Base-by-base conservation (phyloP, 768 basidiomycete genomes). In the Paxillus rubicundulus region DNA sequence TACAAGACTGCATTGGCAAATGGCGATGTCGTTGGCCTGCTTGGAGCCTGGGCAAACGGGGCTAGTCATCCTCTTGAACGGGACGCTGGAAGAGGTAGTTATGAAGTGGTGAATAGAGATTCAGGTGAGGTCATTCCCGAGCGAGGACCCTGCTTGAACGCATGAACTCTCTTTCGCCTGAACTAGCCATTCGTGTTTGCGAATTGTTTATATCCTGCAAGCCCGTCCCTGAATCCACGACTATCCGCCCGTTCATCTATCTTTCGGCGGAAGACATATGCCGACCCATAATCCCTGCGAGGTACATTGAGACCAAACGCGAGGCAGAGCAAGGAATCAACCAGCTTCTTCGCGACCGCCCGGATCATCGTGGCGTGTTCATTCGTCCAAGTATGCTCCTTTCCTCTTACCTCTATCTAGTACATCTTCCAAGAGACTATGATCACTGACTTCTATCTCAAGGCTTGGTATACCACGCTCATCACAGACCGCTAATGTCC, bases 381-480 rank as follows among this genome's bases (percentile, higher is more conserved):
- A 79, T 98, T 58, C 80, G 97, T 53, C 96, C 97, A 33, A 91
- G 96, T 98, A 68, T 62, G 89, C 73, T 21, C 38, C 43, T 45
- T 56, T 39, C 37, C 39, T 49, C 41, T 39, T 41, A 41, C 55
- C 41, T 38, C 47, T 49, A 27, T 33, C 28, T 47, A 50, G 54
- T 60, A 32, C 47, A 51, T 53, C 53, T 49, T 49, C 51, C 54
- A 27, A 27, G 13, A 50, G 14, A 30, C 21, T 46, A 54, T 41
- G 55, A 53, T 58, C 56, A 55, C 55, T 55, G 51, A 41, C 44
- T 37, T 44, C 39, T 42, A 27, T 45, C 48, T 42, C 46, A 67
- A 93, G 97, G 95, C 57, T 76, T 99, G 48, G 92, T 99, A 60
- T 98, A 98, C 72, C 96, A 98, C 66, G 89, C 96, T 9, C 93